These are phyloP conservation scores for Arabis alpina DNA, from an alignment of 345 rosid species.

Conservation along the genomic window DNA sequence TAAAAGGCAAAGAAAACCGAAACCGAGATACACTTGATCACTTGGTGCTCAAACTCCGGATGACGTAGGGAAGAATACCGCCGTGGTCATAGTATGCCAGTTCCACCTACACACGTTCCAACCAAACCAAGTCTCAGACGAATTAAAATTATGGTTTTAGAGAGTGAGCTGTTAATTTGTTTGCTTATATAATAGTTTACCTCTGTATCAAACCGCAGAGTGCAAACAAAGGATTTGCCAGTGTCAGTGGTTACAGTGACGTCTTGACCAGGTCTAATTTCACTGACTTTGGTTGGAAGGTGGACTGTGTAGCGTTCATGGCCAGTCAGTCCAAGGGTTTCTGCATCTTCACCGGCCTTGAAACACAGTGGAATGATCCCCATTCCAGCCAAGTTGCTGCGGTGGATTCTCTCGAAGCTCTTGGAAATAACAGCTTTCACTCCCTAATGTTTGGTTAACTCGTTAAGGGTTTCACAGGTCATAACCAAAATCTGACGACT, in stretches of 20 bases:
- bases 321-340: slow-evolving; percentile 61
- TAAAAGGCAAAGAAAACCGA: slow-evolving; percentile 9
- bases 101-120: slow-evolving; percentile 59
- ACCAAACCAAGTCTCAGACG: slow-evolving; percentile 20
- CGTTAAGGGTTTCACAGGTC: slow-evolving; percentile 16
- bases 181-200: slow-evolving; percentile 43
- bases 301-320: slow-evolving; percentile 63
- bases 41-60: slow-evolving; percentile 56
- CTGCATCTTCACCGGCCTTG: slow-evolving; percentile 65
- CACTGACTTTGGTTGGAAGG: slow-evolving; percentile 61
- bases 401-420: slow-evolving; percentile 75
- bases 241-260: slow-evolving; percentile 64
- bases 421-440: slow-evolving; percentile 71
- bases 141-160: slow-evolving; percentile 1
- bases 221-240: slow-evolving; percentile 76
- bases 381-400: slow-evolving; percentile 69
- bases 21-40: slow-evolving; percentile 32
- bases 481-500: slow-evolving; percentile 9
- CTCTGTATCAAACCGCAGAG: slow-evolving; percentile 78
- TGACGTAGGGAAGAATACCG: slow-evolving; percentile 74
- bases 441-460: slow-evolving; percentile 43
- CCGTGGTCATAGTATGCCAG: slow-evolving; percentile 77
- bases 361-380: slow-evolving; percentile 67
- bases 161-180: not conserved
- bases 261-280: slow-evolving; percentile 84